Base-by-base conservation (phyloP, 306 rosid species). In the Corylus heterophylla region DNA sequence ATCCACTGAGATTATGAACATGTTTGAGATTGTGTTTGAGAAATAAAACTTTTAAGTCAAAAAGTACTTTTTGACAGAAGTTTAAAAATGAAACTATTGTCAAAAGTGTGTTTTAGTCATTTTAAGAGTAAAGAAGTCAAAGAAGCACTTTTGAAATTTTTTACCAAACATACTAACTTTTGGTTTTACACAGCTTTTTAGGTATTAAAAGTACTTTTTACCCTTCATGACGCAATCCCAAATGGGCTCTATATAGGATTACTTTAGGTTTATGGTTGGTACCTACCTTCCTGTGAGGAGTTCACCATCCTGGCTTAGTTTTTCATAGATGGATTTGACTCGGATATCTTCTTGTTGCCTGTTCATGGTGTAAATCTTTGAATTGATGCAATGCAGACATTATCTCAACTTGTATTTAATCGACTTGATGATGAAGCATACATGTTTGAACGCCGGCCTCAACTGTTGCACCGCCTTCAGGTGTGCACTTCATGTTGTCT, bases 391-490 rank as follows among this genome's bases (percentile, higher is more conserved):
- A 68, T 56, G 75, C 93, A 93, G 99, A 88, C 98, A 76, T 80
- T 96, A 62, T 96, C 97, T 50, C 99, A 96, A 90, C 85, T 96
- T 87, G 86, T 96, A 78, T 93, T 96, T 83, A 88, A 81, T 74
- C 93, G 99, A 51, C 98, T 96, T 75, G 97, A 93, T 49, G 99
- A 96, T 39, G 99, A 96, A 85, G 85, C 89, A 54, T 96, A 93
- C 87, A 91, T 90, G 87, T 96, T 96, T 80, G 99, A 91, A 88
- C 93, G 96, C 42, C 86, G 80, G 39, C 97, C 99, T 45, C 96
- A 93, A 71, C 83, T 96, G 86, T 81, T 91, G 82, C 99, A 96
- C 81, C 97, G 99, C 78, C 98, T 96, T 74, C 98, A 96, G 98
- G 92, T 79, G 75, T 55, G 78, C 48, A 79, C 87, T 79, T 64